Evolutionary conservation across 495 filamentous ascomycete species (phyloP), one percentile per base, ranked within the genome.

Genomic region (Daldinia decipiens): DNA sequence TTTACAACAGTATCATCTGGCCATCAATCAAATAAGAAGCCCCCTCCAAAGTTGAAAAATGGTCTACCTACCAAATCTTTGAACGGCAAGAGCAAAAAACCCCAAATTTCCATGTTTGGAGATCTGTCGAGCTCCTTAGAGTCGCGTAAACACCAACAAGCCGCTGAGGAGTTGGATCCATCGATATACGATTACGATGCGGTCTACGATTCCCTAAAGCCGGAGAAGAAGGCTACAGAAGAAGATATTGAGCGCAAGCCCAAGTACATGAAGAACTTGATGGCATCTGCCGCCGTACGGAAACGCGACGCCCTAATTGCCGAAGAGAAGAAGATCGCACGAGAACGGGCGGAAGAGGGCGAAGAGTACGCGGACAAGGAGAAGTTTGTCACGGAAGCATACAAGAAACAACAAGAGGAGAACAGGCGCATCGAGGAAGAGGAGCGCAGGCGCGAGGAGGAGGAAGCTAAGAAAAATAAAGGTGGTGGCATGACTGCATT

Each of bases 281-380:
- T 97, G 21, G 87, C 89, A 12, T 92, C 93, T 1, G 93, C 95
- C 1, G 92, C 94, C 64, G 79, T 93, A 32, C 89, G 96, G 32
- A 97, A 98, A 79, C 91, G 93, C 27, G 95, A 98, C 80, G 88
- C 92, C 54, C 82, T 92, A 36, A 89, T 96, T 8, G 95, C 95
- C 13, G 90, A 93, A 69, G 95, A 99, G 78, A 92, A 93, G 75
- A 83, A 93, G 77, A 82, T 98, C 31, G 89, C 92, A 71, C 89
- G 89, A 51, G 96, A 99, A 78, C 88, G 95, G 38, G 96, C 95
- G 70, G 91, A 89, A 0, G 95, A 99, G 79, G 95, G 95, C 9
- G 96, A 97, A 13, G 93, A 94, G 79, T 98, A 93, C 75, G 91
- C 88, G 0, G 96, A 95, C 67, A 99, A 97, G 79, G 96, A 98